Base-by-base conservation (phyloP, 2,329 filamentous ascomycete species). In the Sclerotinia minor region DNA sequence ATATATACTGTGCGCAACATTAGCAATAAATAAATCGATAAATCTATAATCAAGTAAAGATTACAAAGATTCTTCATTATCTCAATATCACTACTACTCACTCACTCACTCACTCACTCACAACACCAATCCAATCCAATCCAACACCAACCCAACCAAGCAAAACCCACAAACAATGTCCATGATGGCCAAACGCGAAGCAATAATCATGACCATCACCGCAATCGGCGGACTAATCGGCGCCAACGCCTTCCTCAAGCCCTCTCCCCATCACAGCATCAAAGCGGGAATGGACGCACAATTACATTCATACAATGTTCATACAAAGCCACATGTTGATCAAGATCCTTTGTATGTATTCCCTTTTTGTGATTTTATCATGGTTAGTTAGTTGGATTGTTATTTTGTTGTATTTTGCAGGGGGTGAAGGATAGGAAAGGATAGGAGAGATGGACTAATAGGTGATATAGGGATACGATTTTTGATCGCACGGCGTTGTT, bases 401-500 rank as follows among this genome's bases (percentile, higher is more conserved):
- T 15, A 7, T 8, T 1, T 6, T 15, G 32, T 45, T 11, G 29
- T 26, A 24, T 50, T 49, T 19, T 15, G 35, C 6, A 19, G 35
- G 35, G 35, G 35, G 6, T 11, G 13, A 15, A 15, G 19, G 19
- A 15, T 13, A 3, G 11, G 19, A 15, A 35, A 2, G 26, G 26
- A 35, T 35, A 35, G 35, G 2, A 35, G 35, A 35, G 5, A 41
- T 7, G 5, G 41, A 15, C 47, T 53, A 47, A 53, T 32, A 13
- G 2, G 8, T 35, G 5, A 8, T 41, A 13, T 64, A 71, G 69
- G 54, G 68, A 68, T 65, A 71, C 69, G 52, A 69, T 69, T 50
- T 64, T 69, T 35, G 68, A 71, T 55, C 65, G 69, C 11, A 71
- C 69, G 45, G 63, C 64, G 8, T 59, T 71, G 58, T 66, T 69